Evolutionary conservation across 192 early-diverging fungal genomes (phyloP).

Genomic region (Entomortierella parvispora): DNA sequence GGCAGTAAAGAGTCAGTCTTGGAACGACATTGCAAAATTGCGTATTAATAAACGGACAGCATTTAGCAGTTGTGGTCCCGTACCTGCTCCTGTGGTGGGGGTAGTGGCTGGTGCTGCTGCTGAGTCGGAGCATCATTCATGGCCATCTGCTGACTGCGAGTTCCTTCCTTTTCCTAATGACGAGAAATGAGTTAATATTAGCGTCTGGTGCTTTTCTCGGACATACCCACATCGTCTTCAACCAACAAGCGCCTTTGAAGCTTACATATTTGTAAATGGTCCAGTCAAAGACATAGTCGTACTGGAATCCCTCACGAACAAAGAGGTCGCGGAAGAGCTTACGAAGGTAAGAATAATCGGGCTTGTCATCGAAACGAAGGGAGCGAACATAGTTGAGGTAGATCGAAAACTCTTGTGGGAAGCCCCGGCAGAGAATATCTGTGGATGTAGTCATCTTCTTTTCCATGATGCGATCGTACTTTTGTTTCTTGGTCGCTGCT

Average conservation of each 20-base stretch:
- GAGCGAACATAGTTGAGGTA: slow-evolving; percentile 89
- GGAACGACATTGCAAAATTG: neutral
- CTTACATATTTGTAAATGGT: slow-evolving; percentile 77
- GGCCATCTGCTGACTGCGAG: slow-evolving; percentile 42
- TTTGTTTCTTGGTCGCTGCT: slow-evolving; percentile 91
- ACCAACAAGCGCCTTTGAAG: neutral
- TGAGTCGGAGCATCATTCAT: slow-evolving; percentile 7
- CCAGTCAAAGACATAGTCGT: slow-evolving; percentile 94
- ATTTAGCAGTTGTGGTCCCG: too few species aligned
- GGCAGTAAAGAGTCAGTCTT: neutral
- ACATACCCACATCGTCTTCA: neutral
- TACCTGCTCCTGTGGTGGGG: slow-evolving; percentile 16
- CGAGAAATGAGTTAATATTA: too few species aligned
- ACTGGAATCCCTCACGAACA: slow-evolving; percentile 83
- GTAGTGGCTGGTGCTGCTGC: slow-evolving; percentile 17
- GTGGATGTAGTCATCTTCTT: slow-evolving; percentile 90
- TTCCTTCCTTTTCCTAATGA: slow-evolving; percentile 45
- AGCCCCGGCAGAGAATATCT: slow-evolving; percentile 84
- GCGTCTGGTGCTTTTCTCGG: too few species aligned
- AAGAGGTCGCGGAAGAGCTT: slow-evolving; percentile 88
- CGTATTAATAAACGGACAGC: neutral
- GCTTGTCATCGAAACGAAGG: slow-evolving; percentile 91
- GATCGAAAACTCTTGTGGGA: slow-evolving; percentile 87
- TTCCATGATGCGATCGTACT: slow-evolving; percentile 95
- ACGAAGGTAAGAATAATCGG: slow-evolving; percentile 90